phyloP scores from a whole-genome alignment of 2,329 filamentous ascomycete genomes.

The Cladosporium oxysporum region DNA sequence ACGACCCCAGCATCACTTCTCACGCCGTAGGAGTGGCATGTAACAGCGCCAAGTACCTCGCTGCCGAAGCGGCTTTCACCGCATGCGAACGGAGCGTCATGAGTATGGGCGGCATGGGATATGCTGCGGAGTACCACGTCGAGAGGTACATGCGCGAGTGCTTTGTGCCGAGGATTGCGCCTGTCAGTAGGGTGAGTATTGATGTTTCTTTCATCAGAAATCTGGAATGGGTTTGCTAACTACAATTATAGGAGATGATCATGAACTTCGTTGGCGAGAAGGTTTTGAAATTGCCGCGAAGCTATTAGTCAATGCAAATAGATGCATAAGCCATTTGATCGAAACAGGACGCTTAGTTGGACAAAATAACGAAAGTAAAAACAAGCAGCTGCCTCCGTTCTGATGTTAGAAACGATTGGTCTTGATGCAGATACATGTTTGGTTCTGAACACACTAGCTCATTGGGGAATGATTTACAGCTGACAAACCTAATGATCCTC shows the following conservation, averaged over 20 bases:
- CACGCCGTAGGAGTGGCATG: constrained; percentile 56
- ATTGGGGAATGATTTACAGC: background rate
- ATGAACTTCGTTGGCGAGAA: constrained; percentile 72
- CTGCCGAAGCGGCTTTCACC: constrained; percentile 61
- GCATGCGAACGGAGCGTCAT: constrained; percentile 62
- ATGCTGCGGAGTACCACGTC: constrained; percentile 64
- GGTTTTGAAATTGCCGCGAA: constrained; percentile 65
- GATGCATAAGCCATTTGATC: background rate
- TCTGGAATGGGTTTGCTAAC: constrained; percentile 4
- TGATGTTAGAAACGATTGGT: background rate
- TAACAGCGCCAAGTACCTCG: constrained; percentile 61
- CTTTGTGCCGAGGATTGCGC: constrained; percentile 61
- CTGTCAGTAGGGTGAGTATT: constrained; percentile 53
- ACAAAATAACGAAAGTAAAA: background rate
- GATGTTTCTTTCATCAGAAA: no score
- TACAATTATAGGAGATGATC: constrained; percentile 64
- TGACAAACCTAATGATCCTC: background rate
- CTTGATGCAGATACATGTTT: background rate
- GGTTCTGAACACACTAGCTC: background rate
- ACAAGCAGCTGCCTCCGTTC: background rate
- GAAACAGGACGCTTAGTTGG: background rate
- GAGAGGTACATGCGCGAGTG: constrained; percentile 62
- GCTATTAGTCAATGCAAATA: constrained; percentile 53
- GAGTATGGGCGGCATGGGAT: constrained; percentile 63
- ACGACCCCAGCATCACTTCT: constrained; percentile 42